Conservation (phyloP, 371 early-diverging fungal genomes). For the Mucor lusitanicus region DNA sequence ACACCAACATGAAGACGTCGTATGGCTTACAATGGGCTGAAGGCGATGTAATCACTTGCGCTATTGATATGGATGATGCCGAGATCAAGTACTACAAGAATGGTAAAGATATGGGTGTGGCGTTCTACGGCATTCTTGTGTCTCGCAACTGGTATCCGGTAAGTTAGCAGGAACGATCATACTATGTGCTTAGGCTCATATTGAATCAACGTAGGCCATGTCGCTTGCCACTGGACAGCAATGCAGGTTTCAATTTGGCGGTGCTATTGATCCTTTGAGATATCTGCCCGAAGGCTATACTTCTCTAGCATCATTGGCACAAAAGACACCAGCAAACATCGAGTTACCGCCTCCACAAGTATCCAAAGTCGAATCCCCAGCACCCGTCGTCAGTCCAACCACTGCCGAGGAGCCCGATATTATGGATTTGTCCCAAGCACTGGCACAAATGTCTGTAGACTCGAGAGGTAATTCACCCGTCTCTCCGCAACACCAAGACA, state of each 20-base stretch:
- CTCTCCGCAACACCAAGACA: not conserved
- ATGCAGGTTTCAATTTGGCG: slow-evolving; percentile 43
- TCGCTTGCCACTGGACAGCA: slow-evolving; percentile 48
- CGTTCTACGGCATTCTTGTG: slow-evolving; percentile 54
- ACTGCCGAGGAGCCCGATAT: slow-evolving; percentile 14
- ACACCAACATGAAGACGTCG: slow-evolving; percentile 13
- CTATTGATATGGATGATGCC: slow-evolving; percentile 62
- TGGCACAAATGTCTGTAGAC: not conserved
- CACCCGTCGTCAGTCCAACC: not conserved
- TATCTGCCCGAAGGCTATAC: slow-evolving; percentile 35
- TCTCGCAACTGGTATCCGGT: slow-evolving; percentile 60
- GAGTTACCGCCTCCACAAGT: slow-evolving; percentile 29
- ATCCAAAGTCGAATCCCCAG: not conserved
- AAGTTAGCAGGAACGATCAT: slow-evolving; percentile 1
- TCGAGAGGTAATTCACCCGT: not conserved
- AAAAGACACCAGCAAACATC: slow-evolving; percentile 1
- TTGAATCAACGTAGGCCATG: slow-evolving; percentile 24
- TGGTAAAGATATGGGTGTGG: slow-evolving; percentile 67
- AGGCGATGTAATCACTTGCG: slow-evolving; percentile 65
- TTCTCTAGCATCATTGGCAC: slow-evolving; percentile 23
- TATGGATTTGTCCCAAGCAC: slow-evolving; percentile 6
- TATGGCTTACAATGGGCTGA: slow-evolving; percentile 67
- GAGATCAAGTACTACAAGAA: slow-evolving; percentile 63
- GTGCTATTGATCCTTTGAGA: slow-evolving; percentile 34
- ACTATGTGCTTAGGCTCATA: not conserved